Percentiles rank a stretch among this genome's conserved stretches.
Evolutionary conservation across 2,329 filamentous ascomycete species (phyloP).

Genomic region (Diplocarpon mali): DNA sequence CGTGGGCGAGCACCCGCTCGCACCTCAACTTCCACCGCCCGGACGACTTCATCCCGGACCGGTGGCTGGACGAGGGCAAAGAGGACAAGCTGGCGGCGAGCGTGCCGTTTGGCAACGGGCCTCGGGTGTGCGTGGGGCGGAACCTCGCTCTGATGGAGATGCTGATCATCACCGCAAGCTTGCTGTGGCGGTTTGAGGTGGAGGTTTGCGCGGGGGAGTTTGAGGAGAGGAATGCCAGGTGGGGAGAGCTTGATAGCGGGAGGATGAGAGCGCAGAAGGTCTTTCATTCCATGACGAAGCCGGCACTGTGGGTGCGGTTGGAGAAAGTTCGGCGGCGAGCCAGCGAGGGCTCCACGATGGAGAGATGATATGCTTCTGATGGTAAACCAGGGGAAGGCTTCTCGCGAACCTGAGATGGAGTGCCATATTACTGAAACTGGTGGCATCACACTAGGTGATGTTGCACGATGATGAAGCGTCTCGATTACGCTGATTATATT

Average conservation of each 20-base stretch:
- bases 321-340: neutral
- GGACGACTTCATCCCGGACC: neutral
- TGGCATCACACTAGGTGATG: no score
- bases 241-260: neutral
- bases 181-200: slow-evolving; percentile 9
- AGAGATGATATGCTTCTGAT: no score
- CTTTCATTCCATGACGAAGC: neutral
- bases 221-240: neutral
- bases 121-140: slow-evolving; percentile 8
- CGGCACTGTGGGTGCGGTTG: neutral
- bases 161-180: slow-evolving; percentile 3
- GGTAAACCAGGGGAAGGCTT: no score
- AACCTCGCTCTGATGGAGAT: slow-evolving; percentile 12
- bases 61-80: neutral
- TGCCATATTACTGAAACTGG: no score
- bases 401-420: no score
- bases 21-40: neutral
- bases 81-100: neutral
- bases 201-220: neutral
- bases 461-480: no score
- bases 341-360: no score
- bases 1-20: slow-evolving; percentile 1
- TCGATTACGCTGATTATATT: no score
- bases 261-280: neutral
- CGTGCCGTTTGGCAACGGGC: slow-evolving; percentile 7